Evolutionary conservation across 805 yeast genomes (phyloP).

Genomic region (Pichia deserticola): DNA sequence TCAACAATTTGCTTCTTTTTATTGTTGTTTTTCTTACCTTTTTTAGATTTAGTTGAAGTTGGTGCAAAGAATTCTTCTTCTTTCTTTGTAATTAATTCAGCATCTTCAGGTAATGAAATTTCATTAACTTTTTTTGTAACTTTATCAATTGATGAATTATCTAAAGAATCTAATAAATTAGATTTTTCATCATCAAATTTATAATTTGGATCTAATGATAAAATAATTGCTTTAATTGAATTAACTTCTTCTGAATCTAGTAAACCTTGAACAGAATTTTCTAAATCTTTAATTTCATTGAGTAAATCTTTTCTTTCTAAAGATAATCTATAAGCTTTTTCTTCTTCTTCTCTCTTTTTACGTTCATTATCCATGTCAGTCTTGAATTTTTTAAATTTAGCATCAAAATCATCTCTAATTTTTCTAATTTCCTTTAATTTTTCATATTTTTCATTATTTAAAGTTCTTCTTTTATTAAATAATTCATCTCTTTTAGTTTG

Average conservation of each 20-base stretch:
- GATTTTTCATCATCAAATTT: slow-evolving; percentile 43
- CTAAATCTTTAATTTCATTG: slow-evolving; percentile 60
- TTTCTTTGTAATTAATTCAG: slow-evolving; percentile 50
- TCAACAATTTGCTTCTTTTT: slow-evolving; percentile 45
- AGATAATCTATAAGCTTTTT: slow-evolving; percentile 44
- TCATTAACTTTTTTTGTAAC: slow-evolving; percentile 32
- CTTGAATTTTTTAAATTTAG: slow-evolving; percentile 64
- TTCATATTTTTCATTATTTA: slow-evolving; percentile 61
- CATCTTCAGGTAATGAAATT: slow-evolving; percentile 56
- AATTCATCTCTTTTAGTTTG: slow-evolving; percentile 60
- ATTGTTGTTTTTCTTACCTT: slow-evolving; percentile 37
- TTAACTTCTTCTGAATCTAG: slow-evolving; percentile 78
- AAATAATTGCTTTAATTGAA: slow-evolving; percentile 64
- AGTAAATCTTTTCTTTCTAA: slow-evolving; percentile 42
- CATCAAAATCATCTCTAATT: slow-evolving; percentile 68
- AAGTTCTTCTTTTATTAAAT: slow-evolving; percentile 56
- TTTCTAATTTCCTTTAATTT: slow-evolving; percentile 59
- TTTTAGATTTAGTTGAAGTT: slow-evolving; percentile 39
- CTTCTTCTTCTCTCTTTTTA: slow-evolving; percentile 61
- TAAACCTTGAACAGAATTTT: slow-evolving; percentile 65
- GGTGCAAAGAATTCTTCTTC: slow-evolving; percentile 52
- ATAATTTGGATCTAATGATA: slow-evolving; percentile 71
- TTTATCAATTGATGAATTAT: slow-evolving; percentile 9
- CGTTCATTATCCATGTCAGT: slow-evolving; percentile 61
- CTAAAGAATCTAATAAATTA: slow-evolving; percentile 10